These are phyloP conservation scores for Auriculariales sp. DNA, from an alignment of 768 basidiomycete species.

Conservation along the genomic window DNA sequence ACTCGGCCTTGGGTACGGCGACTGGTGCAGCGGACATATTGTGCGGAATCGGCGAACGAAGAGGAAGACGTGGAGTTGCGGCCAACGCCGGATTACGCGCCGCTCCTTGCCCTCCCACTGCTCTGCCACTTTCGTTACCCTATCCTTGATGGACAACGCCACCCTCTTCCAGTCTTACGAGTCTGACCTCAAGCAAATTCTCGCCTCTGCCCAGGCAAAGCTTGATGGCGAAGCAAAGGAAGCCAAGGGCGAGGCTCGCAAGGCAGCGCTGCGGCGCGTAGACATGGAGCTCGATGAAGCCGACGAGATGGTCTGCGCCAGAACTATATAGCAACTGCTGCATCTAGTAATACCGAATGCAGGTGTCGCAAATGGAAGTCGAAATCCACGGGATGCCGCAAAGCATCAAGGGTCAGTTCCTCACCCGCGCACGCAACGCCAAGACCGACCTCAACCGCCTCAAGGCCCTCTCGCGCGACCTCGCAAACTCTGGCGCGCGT, in stretches of 20 bases:
- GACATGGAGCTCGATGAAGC: slow-evolving; percentile 97
- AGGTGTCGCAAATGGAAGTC: slow-evolving; percentile 99
- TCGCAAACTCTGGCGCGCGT: slow-evolving; percentile 22
- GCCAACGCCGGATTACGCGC: no score
- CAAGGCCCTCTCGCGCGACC: slow-evolving; percentile 51
- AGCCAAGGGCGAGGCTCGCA: slow-evolving; percentile 51
- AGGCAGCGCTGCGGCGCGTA: slow-evolving; percentile 63
- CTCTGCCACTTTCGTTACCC: no score
- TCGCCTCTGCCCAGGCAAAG: slow-evolving; percentile 59
- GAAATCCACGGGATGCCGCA: slow-evolving; percentile 92
- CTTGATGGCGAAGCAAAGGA: slow-evolving; percentile 56
- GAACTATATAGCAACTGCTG: background rate
- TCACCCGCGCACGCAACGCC: slow-evolving; percentile 54
- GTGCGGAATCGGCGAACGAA: no score
- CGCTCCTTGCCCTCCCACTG: no score
- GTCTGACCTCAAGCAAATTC: slow-evolving; percentile 77
- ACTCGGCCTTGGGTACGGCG: slow-evolving; percentile 49
- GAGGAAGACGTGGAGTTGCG: no score
- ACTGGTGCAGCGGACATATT: slow-evolving; percentile 18
- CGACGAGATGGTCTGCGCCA: slow-evolving; percentile 71
- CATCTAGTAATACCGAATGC: slow-evolving; percentile 3
- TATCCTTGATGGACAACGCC: slow-evolving; percentile 77
- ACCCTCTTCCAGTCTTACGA: slow-evolving; percentile 86
- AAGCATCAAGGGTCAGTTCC: slow-evolving; percentile 64
- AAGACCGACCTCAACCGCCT: slow-evolving; percentile 61